These are phyloP conservation scores for Cercophora newfieldiana DNA, from an alignment of 495 filamentous ascomycete genomes.

Conservation along the genomic window DNA sequence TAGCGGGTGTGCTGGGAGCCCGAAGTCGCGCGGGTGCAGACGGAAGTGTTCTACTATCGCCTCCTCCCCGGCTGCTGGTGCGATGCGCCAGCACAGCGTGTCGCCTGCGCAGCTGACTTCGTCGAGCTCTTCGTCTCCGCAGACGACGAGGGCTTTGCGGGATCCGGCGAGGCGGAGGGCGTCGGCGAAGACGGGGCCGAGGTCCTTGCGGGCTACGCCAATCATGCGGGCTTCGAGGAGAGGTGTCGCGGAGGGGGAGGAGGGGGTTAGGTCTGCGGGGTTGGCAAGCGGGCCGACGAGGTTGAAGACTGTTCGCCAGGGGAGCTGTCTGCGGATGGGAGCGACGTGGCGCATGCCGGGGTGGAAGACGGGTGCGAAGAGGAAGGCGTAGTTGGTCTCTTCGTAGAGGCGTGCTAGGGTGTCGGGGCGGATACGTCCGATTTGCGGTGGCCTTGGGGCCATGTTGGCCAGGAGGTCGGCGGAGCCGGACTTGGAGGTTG, in stretches of 20 bases:
- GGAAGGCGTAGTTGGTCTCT: slow-evolving; percentile 85
- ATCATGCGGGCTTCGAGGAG: slow-evolving; percentile 83
- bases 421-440: slow-evolving; percentile 67
- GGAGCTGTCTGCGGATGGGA: slow-evolving; percentile 76
- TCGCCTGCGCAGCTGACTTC: slow-evolving; percentile 86
- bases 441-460: slow-evolving; percentile 65
- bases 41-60: slow-evolving; percentile 72
- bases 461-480: slow-evolving; percentile 84
- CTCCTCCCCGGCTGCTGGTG: slow-evolving; percentile 44
- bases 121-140: slow-evolving; percentile 91
- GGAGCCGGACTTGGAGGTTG: slow-evolving; percentile 91
- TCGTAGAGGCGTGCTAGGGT: slow-evolving; percentile 71
- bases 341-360: slow-evolving; percentile 87
- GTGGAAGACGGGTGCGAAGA: slow-evolving; percentile 96
- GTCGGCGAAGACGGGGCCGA: slow-evolving; percentile 85
- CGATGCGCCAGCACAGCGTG: slow-evolving; percentile 84
- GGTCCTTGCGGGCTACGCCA: slow-evolving; percentile 80
- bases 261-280: slow-evolving; percentile 64
- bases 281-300: slow-evolving; percentile 90
- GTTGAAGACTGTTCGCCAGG: slow-evolving; percentile 95
- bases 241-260: background rate
- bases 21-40: slow-evolving; percentile 80
- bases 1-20: slow-evolving; percentile 72
- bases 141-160: slow-evolving; percentile 85
- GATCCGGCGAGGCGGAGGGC: slow-evolving; percentile 75